phyloP scores from a whole-genome alignment of 257 asterid species.

The Solanum dulcamara region DNA sequence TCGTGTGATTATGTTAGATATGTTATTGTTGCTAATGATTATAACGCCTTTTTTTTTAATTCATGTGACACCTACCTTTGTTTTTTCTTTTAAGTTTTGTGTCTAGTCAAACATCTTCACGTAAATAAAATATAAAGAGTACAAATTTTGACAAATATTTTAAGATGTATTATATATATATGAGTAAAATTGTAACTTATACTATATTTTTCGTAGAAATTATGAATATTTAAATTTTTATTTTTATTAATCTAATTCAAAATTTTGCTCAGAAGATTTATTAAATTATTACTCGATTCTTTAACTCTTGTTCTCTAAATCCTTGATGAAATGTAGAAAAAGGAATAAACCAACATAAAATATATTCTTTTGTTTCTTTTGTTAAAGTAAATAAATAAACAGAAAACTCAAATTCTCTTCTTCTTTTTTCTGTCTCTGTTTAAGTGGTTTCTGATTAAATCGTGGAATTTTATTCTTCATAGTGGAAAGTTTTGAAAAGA shows the following conservation, averaged over 20 bases:
- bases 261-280: too few species aligned
- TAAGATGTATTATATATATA: not conserved
- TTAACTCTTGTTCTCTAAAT: not conserved
- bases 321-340: not conserved
- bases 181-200: too few species aligned
- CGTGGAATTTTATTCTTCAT: not conserved
- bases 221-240: too few species aligned
- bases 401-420: not conserved
- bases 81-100: not conserved
- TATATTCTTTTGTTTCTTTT: not conserved
- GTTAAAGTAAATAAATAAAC: not conserved
- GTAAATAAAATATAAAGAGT: not conserved
- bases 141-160: not conserved
- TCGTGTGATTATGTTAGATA: too few species aligned
- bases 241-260: too few species aligned
- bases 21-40: not conserved
- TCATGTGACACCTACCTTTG: not conserved
- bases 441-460: not conserved
- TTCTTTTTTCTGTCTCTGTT: not conserved
- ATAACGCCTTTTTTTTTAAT: not conserved
- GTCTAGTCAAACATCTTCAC: not conserved
- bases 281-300: not conserved
- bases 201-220: too few species aligned
- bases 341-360: not conserved
- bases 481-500: not conserved